These are phyloP conservation scores for Megacollybia marginata DNA, from an alignment of 768 basidiomycete species.

Conservation along the genomic window DNA sequence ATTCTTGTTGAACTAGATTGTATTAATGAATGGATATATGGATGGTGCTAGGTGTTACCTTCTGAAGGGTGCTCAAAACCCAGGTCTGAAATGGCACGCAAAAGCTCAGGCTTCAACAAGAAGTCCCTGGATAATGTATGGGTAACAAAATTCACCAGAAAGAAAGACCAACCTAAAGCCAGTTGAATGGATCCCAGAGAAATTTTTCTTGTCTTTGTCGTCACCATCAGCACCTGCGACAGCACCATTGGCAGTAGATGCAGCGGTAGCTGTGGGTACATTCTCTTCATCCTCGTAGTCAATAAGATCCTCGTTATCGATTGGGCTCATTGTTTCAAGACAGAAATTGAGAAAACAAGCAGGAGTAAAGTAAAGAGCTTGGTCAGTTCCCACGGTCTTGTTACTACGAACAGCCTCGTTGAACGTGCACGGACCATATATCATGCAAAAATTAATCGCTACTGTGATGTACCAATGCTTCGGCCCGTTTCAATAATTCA, in stretches of 20 bases:
- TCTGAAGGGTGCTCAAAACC: constrained; percentile 99
- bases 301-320: constrained; percentile 88
- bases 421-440: neutral
- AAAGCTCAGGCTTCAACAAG: constrained; percentile 92
- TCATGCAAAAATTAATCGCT: neutral
- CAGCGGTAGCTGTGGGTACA: constrained; percentile 49
- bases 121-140: constrained; percentile 65
- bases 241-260: constrained; percentile 40
- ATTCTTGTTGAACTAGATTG: constrained; percentile 91
- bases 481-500: neutral
- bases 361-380: constrained; percentile 19
- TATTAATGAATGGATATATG: constrained; percentile 1
- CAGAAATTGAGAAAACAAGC: constrained; percentile 14
- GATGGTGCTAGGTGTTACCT: constrained; percentile 42
- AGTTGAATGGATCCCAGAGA: constrained; percentile 99
- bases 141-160: neutral
- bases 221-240: constrained; percentile 47
- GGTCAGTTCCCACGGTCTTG: neutral
- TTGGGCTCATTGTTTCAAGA: constrained; percentile 54
- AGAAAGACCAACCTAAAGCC: constrained; percentile 76
- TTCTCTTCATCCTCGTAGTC: constrained; percentile 94
- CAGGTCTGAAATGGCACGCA: constrained; percentile 97
- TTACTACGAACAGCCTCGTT: neutral
- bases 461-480: neutral
- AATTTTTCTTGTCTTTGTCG: constrained; percentile 94